These are phyloP conservation scores for Perkinsus marinus DNA, from an alignment of 169 alveolate genomes.

Conservation along the genomic window DNA sequence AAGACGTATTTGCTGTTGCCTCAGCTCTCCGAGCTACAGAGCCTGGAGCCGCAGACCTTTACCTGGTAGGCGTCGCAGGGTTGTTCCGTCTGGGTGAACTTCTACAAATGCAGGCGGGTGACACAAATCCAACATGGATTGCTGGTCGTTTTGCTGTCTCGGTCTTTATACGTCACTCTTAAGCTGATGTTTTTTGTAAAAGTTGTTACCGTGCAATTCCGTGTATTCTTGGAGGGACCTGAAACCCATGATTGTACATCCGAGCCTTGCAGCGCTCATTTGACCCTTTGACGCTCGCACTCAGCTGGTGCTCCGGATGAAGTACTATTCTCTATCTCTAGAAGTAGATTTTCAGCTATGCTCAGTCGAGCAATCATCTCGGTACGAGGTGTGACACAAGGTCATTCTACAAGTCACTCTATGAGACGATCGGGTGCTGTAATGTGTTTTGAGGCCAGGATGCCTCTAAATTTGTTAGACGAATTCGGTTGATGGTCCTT, in stretches of 20 bases:
- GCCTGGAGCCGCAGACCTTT: too few relatives aligned
- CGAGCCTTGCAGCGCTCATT: neutral
- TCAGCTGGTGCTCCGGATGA: neutral
- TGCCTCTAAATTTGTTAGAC: neutral
- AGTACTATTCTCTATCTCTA: neutral
- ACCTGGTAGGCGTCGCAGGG: too few relatives aligned
- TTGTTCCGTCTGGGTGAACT: too few relatives aligned
- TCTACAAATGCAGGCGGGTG: too few relatives aligned
- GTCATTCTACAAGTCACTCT: neutral
- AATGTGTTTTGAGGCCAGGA: neutral
- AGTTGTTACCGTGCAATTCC: too few relatives aligned
- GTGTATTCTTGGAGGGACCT: too few relatives aligned
- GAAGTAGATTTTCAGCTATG: neutral
- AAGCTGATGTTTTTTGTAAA: too few relatives aligned
- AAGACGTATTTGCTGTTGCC: too few relatives aligned
- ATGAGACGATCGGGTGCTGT: neutral
- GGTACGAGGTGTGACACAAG: neutral
- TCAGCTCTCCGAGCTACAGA: too few relatives aligned
- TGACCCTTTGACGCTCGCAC: neutral
- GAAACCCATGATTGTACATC: neutral
- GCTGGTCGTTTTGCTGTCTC: too few relatives aligned
- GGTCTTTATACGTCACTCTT: too few relatives aligned
- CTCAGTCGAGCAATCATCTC: neutral
- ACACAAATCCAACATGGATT: too few relatives aligned
- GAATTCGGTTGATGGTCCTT: neutral